Conservation (phyloP, 2,329 filamentous ascomycete species). For the Hortaea werneckii region DNA sequence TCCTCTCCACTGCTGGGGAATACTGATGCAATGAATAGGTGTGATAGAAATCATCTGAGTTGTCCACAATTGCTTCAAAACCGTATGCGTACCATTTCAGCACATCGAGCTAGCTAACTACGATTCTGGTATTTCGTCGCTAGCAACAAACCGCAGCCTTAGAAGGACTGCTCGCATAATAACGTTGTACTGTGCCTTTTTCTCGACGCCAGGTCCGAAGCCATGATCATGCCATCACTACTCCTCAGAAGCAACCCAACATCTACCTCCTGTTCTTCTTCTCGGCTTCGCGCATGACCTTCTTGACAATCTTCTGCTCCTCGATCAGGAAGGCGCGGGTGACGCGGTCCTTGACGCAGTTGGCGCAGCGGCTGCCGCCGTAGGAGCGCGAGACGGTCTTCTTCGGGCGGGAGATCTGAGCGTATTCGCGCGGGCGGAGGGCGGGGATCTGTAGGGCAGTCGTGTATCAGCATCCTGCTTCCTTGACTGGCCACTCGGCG, state of each 20-base stretch:
- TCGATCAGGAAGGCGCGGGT: conserved; percentile 98
- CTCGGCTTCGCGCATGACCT: conserved; percentile 97
- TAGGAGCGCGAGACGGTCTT: conserved; percentile 99
- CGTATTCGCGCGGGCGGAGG: conserved; percentile 95
- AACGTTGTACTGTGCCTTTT: no score
- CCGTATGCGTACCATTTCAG: no score
- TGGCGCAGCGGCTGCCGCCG: conserved; percentile 95
- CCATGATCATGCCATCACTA: not conserved
- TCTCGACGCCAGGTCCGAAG: no score
- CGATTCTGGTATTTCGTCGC: no score
- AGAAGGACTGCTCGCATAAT: no score
- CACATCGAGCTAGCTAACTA: no score
- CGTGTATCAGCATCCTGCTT: not conserved
- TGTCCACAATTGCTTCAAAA: no score
- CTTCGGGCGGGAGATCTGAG: conserved; percentile 93
- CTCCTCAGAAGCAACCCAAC: not conserved
- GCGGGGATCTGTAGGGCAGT: conserved; percentile 62
- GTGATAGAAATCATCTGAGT: no score
- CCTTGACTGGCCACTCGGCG: not conserved
- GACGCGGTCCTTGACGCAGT: conserved; percentile 96
- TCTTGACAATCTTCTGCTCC: conserved; percentile 99
- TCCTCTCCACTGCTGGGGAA: no score
- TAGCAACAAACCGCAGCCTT: no score
- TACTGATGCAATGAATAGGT: no score
- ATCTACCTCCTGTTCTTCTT: conserved; percentile 44